Conservation (phyloP, 2,329 filamentous ascomycete genomes). For the Lecanosticta acicola region DNA sequence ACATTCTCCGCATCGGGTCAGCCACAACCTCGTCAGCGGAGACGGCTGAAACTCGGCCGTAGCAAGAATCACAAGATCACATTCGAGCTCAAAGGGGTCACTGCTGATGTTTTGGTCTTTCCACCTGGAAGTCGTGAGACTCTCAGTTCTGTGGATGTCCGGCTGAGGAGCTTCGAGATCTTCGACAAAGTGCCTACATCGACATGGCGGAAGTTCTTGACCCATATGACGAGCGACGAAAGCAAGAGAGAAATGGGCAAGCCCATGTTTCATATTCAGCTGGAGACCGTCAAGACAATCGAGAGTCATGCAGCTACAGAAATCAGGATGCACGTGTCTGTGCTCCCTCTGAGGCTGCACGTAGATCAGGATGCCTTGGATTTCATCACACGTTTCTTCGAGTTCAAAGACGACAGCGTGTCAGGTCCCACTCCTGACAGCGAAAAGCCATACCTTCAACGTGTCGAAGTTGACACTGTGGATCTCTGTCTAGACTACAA, state of each 20-base stretch:
- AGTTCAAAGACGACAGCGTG: constrained; percentile 78
- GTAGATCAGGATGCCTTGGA: constrained; percentile 97
- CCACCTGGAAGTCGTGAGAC: constrained; percentile 72
- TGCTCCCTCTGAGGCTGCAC: constrained; percentile 83
- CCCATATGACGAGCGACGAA: constrained; percentile 83
- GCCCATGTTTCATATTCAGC: constrained; percentile 83
- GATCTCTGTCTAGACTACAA: constrained; percentile 92
- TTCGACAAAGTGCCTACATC: constrained; percentile 93
- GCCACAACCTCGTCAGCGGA: constrained; percentile 21
- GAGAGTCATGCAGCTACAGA: constrained; percentile 81
- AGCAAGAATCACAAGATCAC: constrained; percentile 93
- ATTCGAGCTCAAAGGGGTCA: constrained; percentile 82
- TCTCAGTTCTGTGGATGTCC: constrained; percentile 78
- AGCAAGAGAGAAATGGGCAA: constrained; percentile 71
- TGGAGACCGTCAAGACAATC: constrained; percentile 82
- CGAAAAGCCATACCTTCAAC: constrained; percentile 67
- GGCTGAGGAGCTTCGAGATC: constrained; percentile 76
- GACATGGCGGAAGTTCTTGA: constrained; percentile 97
- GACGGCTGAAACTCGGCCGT: constrained; percentile 64
- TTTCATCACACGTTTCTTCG: constrained; percentile 95
- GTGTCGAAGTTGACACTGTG: constrained; percentile 79
- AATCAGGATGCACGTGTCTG: constrained; percentile 61
- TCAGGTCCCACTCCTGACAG: constrained; percentile 42
- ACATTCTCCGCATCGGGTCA: constrained; percentile 36
- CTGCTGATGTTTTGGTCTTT: constrained; percentile 75